Base-by-base conservation (phyloP, 768 basidiomycete species). In the Holtermanniella nyarrowii region DNA sequence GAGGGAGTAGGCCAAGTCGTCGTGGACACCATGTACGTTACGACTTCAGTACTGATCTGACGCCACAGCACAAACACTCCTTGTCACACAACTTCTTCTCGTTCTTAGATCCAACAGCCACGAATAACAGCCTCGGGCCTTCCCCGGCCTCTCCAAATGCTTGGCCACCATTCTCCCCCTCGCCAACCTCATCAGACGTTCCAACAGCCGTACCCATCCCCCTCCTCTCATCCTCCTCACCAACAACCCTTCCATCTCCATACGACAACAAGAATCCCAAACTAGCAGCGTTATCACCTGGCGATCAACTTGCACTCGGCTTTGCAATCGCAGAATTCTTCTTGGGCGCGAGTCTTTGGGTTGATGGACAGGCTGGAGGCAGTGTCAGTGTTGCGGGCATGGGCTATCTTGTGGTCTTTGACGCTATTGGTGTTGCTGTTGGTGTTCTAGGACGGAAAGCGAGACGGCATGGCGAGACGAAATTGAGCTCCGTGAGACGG, bases 391-490 rank as follows among this genome's bases (percentile, higher is more conserved):
- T 84, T 50, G 93, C 93, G 1, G 95, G 89, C 0, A 71, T 99
- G 16, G 95, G 93, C 0, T 99, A 99, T 66, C 85, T 93, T 82
- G 82, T 93, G 21, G 89, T 96, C 1, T 99, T 96, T 65, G 93
- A 97, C 67, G 80, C 89, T 2, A 76, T 90, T 56, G 91, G 91
- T 0, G 78, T 93, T 3, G 81, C 69, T 18, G 68, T 84, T 21
- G 76, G 72, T 40, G 72, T 70, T 37, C 57, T 60, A 26, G 67
- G 60, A 37, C 54, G 57, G 45, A 46, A 56, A 20, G 60, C 55
- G 58, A 58, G 22, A 61, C 53, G 46, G 60, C 62, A n/a, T 72
- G 57, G 26, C 69, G 59, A 49, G 63, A 65, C 24, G 65, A 37
- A 63, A 14, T 64, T 66, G 53, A 59, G 61, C 14, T 56, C 59